These are phyloP conservation scores for Suillus hirtellus DNA, from an alignment of 768 basidiomycete species.

Conservation along the genomic window DNA sequence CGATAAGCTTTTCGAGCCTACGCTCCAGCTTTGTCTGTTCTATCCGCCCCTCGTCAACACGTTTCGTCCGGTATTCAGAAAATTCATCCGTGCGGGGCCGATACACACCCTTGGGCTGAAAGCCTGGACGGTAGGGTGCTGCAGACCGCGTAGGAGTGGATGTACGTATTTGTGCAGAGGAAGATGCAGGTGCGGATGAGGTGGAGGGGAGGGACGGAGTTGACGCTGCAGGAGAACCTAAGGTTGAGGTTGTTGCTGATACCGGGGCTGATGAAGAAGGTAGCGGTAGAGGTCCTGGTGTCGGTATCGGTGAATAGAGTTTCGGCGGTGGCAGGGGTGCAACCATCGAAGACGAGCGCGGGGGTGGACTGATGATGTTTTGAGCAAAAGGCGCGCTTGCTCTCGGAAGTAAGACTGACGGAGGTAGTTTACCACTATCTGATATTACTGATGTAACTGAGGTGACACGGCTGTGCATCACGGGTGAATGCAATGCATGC, in stretches of 20 bases:
- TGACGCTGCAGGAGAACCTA: slow-evolving; percentile 23
- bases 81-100: slow-evolving; percentile 84
- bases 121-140: slow-evolving; percentile 85
- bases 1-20: slow-evolving; percentile 84
- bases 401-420: neutral
- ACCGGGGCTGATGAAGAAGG: slow-evolving; percentile 18
- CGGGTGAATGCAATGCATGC: slow-evolving; percentile 31
- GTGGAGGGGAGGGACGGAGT: slow-evolving; percentile 15
- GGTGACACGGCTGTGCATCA: slow-evolving; percentile 32
- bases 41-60: slow-evolving; percentile 52
- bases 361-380: slow-evolving; percentile 13
- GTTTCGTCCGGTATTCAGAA: slow-evolving; percentile 38
- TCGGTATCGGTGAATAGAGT: slow-evolving; percentile 14
- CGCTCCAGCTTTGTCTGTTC: slow-evolving; percentile 85
- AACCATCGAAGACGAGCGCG: slow-evolving; percentile 12
- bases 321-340: slow-evolving; percentile 19
- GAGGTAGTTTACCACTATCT: neutral
- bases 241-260: slow-evolving; percentile 15
- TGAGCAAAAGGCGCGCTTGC: neutral
- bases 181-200: slow-evolving; percentile 20
- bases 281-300: neutral
- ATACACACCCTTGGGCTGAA: slow-evolving; percentile 89
- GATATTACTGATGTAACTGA: slow-evolving; percentile 25
- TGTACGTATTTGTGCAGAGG: slow-evolving; percentile 24
- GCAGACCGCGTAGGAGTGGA: slow-evolving; percentile 26